Base-by-base conservation (phyloP, 192 early-diverging fungal genomes). In the Gaertneriomyces semiglobifer region DNA sequence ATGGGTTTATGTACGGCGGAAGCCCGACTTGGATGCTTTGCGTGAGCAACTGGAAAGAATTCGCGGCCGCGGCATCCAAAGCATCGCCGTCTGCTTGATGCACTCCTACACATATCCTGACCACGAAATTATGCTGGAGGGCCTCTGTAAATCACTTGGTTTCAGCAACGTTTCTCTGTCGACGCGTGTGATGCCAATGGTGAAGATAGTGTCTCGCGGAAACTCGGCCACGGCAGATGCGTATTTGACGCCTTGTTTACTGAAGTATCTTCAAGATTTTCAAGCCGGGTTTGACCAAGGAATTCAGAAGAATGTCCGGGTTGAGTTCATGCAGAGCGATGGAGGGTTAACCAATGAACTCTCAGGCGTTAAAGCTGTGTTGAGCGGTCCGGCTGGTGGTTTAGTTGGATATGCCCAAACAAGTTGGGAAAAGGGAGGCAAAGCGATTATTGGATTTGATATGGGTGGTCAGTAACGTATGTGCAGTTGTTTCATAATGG, bases 301-400 rank as follows among this genome's bases (percentile, higher is more conserved):
- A 16, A 69, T 91, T 40, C 60, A 50, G 14, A 8, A 64, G 47
- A 46, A 69, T 38, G 83, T 88, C n/a, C 63, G 74, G 3, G 81
- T 92, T n/a, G 90, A 96, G 70, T 97, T 99, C 77, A 99, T 99
- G 96, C 94, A 96, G 75, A 90, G 87, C 50, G 96, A 99, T 71
- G 96, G 96, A 51, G 96, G 96, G 0, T 77, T 99, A 3, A 88
- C 91, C 7, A 77, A 87, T 56, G 78, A 81, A 48, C 96, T 99
- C 65, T 86, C 83, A 8, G 96, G 96, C 7, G 86, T 93, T 48
- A 81, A 84, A 11, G 94, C 94, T 1, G 94, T 98, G 48, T 79
- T 97, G n/a, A 93, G 91, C 11, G 82, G 96, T 1, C 95, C 96
- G 10, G 96, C 96, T 0, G 96, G 87, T 18, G 96, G 96, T 12